Evolutionary conservation across 2,329 filamentous ascomycete genomes (phyloP), one percentile per base, ranked within the genome.

Genomic region (Pseudodiploospora longispora): DNA sequence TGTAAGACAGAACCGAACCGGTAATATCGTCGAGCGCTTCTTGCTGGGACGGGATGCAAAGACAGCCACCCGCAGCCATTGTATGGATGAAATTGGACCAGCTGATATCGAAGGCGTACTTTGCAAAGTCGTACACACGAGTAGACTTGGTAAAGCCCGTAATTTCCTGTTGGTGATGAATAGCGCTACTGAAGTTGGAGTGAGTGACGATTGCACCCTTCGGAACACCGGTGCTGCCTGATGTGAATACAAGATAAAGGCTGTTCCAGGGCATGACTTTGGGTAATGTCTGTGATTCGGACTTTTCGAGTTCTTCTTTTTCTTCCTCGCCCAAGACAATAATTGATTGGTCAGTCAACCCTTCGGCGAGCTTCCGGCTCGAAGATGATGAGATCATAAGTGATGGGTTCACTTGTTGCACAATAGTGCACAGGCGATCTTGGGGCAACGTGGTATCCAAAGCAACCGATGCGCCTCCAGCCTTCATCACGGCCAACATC

Each of bases 171-270:
- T 46, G 57, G 29, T 44, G 52, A 10, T 30, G 36, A 41, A 50
- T 45, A 12, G 52, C 44, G 33, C 39, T 51, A 34, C 44, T 44
- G 12, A 51, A 50, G 10, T 27, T 28, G 34, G 30, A 27, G 38
- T 44, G 42, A 6, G 5, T 44, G 36, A 36, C 39, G 30, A 44
- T 30, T 12, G 40, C 40, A 19, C 40, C 36, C 27, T 44, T 44
- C 35, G 42, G 42, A 12, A 40, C 42, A 12, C 42, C 42, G 10
- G 42, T 44, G 27, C 36, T 44, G 4, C 55, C 56, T 4, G 55
- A 58, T 1, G 55, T 59, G 12, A 58, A 59, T 6, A 44, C 9
- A 4, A 52, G 43, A 31, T 58, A 58, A 1, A 51, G 35, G 4
- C 30, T 27, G 6, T 12, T 43, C 5, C 34, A 37, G 9, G 41